phyloP scores from a whole-genome alignment of 352 stramenopile genomes.

The Globisporangium orthogonon region DNA sequence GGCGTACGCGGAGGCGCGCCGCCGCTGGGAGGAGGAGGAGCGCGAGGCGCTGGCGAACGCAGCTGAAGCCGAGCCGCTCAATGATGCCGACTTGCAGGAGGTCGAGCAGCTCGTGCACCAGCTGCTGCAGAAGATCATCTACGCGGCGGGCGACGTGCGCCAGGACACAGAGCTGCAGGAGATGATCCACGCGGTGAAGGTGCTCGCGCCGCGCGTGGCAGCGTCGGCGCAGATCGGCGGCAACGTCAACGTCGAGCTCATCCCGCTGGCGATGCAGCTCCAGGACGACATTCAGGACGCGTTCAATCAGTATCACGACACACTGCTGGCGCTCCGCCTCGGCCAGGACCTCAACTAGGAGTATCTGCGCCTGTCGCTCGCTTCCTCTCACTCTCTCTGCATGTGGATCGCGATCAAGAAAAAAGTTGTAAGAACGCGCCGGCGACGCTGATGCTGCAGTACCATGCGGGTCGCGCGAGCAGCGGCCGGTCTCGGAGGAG shows the following conservation, averaged over 20 bases:
- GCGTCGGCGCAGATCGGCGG: slow-evolving; percentile 82
- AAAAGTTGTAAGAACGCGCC: not conserved
- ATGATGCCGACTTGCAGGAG: slow-evolving; percentile 84
- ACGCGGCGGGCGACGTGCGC: slow-evolving; percentile 77
- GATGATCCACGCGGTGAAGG: slow-evolving; percentile 88
- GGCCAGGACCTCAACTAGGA: slow-evolving; percentile 76
- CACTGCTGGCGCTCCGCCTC: slow-evolving; percentile 74
- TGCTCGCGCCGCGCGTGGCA: slow-evolving; percentile 75
- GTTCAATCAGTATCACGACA: slow-evolving; percentile 91
- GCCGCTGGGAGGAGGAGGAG: slow-evolving; percentile 87
- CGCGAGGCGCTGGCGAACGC: slow-evolving; percentile 81
- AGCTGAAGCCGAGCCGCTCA: slow-evolving; percentile 77
- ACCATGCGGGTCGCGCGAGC: not conserved
- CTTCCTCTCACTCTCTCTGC: not conserved
- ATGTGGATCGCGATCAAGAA: not conserved
- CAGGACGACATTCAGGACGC: slow-evolving; percentile 88
- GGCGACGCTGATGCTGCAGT: not conserved
- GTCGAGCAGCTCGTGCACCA: slow-evolving; percentile 87
- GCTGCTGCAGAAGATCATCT: slow-evolving; percentile 87
- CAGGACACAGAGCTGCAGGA: slow-evolving; percentile 87
- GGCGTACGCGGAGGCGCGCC: slow-evolving; percentile 80
- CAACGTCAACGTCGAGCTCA: slow-evolving; percentile 86
- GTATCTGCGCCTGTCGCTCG: too few relatives aligned
- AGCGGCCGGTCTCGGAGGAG: not conserved
- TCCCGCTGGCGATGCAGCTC: slow-evolving; percentile 85